Evolutionary conservation across 768 basidiomycete genomes (phyloP), one percentile per base, ranked within the genome.

Genomic region (Chalciporus pseudorubinellus): DNA sequence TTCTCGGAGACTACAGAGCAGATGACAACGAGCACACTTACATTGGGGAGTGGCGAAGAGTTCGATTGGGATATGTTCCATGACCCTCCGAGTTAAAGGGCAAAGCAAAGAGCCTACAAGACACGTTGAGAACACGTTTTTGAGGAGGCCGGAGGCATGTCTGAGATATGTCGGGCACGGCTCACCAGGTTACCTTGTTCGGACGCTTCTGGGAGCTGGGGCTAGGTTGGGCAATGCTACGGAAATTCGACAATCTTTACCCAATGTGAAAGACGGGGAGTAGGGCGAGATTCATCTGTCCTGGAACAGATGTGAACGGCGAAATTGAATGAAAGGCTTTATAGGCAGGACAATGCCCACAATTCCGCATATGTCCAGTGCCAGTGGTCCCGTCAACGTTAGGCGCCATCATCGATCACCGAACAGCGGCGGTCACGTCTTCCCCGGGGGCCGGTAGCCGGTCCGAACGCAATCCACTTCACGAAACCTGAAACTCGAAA

Each of bases 41-140:
- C 66, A 28, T 42, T 42, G 59, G 48, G 59, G 56, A 38, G 57
- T 57, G 46, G 56, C 47, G 16, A 55, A 47, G 48, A 52, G 57
- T 56, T 61, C 51, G n/a, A 48, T 42, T 53, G 54, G 55, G 51
- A 53, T 54, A 50, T 56, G 56, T 57, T 59, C 47, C 58, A 64
- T 55, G 39, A 19, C 43, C 40, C 56, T 58, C 51, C 34, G 51
- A 43, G 58, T 67, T 70, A 63, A 65, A 67, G 57, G 63, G 68
- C 12, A 54, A 45, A 39, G 47, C 10, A 49, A 40, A 38, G 43
- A 48, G 52, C 13, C 49, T 64, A 46, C 34, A 31, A 56, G 31
- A 46, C 66, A 68, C 63, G 68, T 38, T 57, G 49, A 51, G 10
- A 55, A 68, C 66, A 70, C 66, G 68, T 70, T 68, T 57, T 45